A percentile compares a stretch with the other conserved stretches of the same genome.
Conservation (phyloP, 2,329 filamentous ascomycete genomes). For the Didymella keratinophila region DNA sequence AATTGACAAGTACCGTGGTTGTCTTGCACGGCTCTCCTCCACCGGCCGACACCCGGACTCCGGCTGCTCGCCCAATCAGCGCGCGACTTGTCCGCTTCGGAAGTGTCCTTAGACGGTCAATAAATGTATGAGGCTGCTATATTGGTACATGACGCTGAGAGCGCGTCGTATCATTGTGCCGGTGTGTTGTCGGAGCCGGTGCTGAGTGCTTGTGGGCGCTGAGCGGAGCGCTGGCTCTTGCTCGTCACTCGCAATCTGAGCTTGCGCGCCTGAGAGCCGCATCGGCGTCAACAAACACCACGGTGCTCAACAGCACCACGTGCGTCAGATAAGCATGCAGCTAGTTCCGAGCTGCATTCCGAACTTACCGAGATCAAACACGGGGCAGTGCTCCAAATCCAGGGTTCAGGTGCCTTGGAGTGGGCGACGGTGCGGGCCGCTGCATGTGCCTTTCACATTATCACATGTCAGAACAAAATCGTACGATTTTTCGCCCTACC, state of each 20-base stretch:
- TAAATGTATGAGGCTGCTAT: conserved; percentile 4
- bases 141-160: conserved; percentile 14
- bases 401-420: conserved; percentile 17
- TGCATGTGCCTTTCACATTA: conserved; percentile 34
- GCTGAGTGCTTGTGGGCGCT: not conserved
- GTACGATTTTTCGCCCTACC: conserved; percentile 39
- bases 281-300: conserved; percentile 2
- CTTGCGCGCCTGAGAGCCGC: not conserved
- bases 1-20: not conserved
- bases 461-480: conserved; percentile 38
- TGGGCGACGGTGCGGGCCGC: conserved; percentile 27
- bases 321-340: conserved; percentile 12
- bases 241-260: not conserved
- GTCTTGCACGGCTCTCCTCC: conserved; percentile 19
- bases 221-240: not conserved
- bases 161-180: not conserved
- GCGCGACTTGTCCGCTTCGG: conserved; percentile 13
- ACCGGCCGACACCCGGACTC: conserved; percentile 14
- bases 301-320: conserved; percentile 8
- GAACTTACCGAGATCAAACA: conserved; percentile 15
- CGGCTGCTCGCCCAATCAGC: conserved; percentile 18
- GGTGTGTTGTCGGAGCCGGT: conserved; percentile 1
- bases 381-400: conserved; percentile 22
- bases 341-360: conserved; percentile 21
- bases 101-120: conserved; percentile 1